Conservation (phyloP, 257 asterid genomes). For the Datura wrightii region DNA sequence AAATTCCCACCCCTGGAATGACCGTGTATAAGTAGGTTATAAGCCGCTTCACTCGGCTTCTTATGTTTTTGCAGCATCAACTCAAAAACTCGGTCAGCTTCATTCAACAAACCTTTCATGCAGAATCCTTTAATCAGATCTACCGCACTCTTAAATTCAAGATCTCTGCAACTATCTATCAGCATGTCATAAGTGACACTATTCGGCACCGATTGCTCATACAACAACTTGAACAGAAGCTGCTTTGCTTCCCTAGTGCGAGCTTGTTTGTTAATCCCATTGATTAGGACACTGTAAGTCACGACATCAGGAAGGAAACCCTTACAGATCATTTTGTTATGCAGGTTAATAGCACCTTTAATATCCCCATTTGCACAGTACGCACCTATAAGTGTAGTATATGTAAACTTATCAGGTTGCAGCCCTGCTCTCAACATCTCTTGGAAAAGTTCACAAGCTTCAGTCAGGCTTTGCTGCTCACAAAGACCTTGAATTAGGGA, state of each 20-base stretch:
- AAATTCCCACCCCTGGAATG: constrained; percentile 69
- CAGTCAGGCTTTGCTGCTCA: constrained; percentile 58
- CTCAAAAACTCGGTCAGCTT: constrained; percentile 71
- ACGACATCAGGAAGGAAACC: constrained; percentile 85
- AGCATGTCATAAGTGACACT: constrained; percentile 68
- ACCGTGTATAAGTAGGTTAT: constrained; percentile 75
- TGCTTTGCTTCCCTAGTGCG: constrained; percentile 78
- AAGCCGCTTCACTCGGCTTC: constrained; percentile 65
- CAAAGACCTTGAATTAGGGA: constrained; percentile 87
- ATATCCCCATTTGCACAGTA: constrained; percentile 73
- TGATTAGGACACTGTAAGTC: constrained; percentile 83
- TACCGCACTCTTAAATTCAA: constrained; percentile 54
- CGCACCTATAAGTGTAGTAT: constrained; percentile 78
- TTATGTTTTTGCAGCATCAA: constrained; percentile 59
- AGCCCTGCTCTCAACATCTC: constrained; percentile 69
- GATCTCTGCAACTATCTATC: constrained; percentile 68
- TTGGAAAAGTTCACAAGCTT: constrained; percentile 70
- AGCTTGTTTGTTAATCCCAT: constrained; percentile 71
- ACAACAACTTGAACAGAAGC: constrained; percentile 67
- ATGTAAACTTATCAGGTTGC: constrained; percentile 77
- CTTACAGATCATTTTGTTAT: constrained; percentile 70
- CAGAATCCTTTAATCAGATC: constrained; percentile 87
- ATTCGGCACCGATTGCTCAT: constrained; percentile 62
- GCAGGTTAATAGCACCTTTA: constrained; percentile 63
- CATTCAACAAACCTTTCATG: constrained; percentile 84